Evolutionary conservation across 2,329 filamentous ascomycete genomes (phyloP), one percentile per base, ranked within the genome.

Genomic region (Cryphonectria radicalis): DNA sequence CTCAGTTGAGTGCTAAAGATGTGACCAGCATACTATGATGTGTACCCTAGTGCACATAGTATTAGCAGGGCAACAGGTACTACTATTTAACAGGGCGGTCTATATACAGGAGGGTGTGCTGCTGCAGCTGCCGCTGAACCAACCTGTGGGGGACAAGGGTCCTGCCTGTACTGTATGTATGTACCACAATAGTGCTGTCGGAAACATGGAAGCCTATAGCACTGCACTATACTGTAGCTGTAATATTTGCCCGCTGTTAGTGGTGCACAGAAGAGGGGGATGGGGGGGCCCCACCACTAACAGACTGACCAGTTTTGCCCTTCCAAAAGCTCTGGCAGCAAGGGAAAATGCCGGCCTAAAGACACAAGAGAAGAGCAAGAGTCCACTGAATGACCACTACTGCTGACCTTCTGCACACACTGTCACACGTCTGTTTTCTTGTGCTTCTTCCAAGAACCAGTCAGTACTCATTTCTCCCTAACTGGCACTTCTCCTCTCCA

Each of bases 171-270:
- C 28, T 53, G 14, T 7, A 28, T n/a, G n/a, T 3, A 32, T 32
- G 32, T 32, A 32, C 32, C 32, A 32, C 3, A 32, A 4, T 50
- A 28, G n/a, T 32, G 32, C 19, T 67, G 53, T 53, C 65, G 65
- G 65, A 67, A 67, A 67, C 65, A 67, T 59, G 65, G 65, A 67
- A 59, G 53, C 13, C 43, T 19, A 8, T 46, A 22, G 62, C 25
- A 64, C 19, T 22, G 62, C 25, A 50, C 43, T 43, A 40, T 43
- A 22, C 43, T 22, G 43, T 22, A 43, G 42, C 14, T 50, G 19
- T 22, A 22, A 1, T 5, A 22, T 4, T 43, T 22, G 19, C 17
- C 43, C 43, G 43, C 62, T 28, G 62, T 35, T 17, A 28, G 42
- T 17, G 37, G 62, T 46, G 42, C 42, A 64, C 62, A 64, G 40